Percentiles rank a stretch among this genome's conserved stretches.
Evolutionary conservation across 306 rosid species (phyloP).

Genomic region (Oemleria cerasiformis): DNA sequence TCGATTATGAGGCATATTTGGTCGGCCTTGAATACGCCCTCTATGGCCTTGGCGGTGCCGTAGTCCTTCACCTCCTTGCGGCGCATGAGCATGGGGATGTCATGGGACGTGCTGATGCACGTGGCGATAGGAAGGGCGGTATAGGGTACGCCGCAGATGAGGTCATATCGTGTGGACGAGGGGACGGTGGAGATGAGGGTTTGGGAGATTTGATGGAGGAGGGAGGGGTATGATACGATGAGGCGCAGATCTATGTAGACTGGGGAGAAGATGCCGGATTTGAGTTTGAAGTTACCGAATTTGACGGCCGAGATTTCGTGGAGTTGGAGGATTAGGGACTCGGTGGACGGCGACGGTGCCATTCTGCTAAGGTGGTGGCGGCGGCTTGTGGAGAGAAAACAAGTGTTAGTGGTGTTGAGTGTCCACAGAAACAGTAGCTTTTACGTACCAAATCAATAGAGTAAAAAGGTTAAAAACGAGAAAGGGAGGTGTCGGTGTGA

Average conservation of each 20-base stretch:
- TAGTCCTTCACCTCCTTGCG: slow-evolving; percentile 92
- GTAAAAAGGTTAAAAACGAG: not conserved
- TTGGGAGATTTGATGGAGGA: slow-evolving; percentile 72
- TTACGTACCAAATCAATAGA: not conserved
- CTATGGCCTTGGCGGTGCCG: slow-evolving; percentile 81
- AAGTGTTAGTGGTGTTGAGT: not conserved
- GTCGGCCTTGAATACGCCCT: slow-evolving; percentile 51
- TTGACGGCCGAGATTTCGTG: slow-evolving; percentile 90
- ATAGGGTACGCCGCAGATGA: slow-evolving; percentile 88
- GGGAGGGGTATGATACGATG: slow-evolving; percentile 77
- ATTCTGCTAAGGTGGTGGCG: not conserved
- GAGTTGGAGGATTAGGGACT: slow-evolving; percentile 69
- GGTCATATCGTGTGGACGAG: slow-evolving; percentile 47
- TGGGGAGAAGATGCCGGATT: slow-evolving; percentile 87
- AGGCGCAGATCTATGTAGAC: slow-evolving; percentile 89
- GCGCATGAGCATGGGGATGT: slow-evolving; percentile 87
- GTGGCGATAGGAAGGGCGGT: slow-evolving; percentile 94
- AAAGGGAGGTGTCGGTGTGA: no score
- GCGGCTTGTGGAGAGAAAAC: not conserved
- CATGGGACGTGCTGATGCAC: slow-evolving; percentile 45
- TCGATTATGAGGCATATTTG: slow-evolving; percentile 74
- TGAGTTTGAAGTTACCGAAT: slow-evolving; percentile 87
- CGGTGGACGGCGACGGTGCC: slow-evolving; percentile 44
- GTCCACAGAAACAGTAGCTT: not conserved
- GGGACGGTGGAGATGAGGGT: slow-evolving; percentile 65